Base-by-base conservation (phyloP, 768 basidiomycete species). In the Boletus rubroflammeus region DNA sequence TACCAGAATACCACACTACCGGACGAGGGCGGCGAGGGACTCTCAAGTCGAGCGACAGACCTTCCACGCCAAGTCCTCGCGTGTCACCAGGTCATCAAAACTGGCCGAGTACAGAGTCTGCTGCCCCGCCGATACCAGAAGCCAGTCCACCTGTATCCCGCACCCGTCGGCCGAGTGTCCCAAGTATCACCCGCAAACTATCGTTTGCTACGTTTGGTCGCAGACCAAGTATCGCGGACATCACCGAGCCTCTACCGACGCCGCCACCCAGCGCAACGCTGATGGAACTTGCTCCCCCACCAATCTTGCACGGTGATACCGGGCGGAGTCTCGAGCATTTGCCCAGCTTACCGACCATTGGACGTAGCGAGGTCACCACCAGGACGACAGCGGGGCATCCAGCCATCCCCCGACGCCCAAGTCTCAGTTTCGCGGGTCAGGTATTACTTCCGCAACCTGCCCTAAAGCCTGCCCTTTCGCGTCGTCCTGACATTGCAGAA, bases 151-250 rank as follows among this genome's bases (percentile, higher is more conserved):
- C 35, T 19, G 28, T 31, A 2, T 9, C 55, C 5, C 58, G 55
- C 9, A 17, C 41, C 29, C 64, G 62, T 47, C 50, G 69, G 21
- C 67, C 66, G 9, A 68, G 67, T 9, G 66, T 68, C 10, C 68
- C 59, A 34, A 70, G 64, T 28, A 68, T 68, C 40, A 69, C 67
- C 3, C 69, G 64, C n/a, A 70, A 68, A 49, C 36, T 71, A 15
- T 71, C 67, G 11, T 68, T 70, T 40, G 63, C 60, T n/a, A 61
- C 59, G 23, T 69, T 69, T 29, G 39, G 51, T 42, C 69, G 69
- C 21, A 58, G 58, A 50, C 61, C 60, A 2, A 71, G 68, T 10
- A 15, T 62, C 21, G 40, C 55, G 19, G 69, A 67, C n/a, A 50
- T 64, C 47, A 47, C 25, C 14, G 53, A 67, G 35, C 57, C 59